A percentile compares a stretch with the other conserved stretches of the same genome.
These are phyloP conservation scores for Capillidium rhysosporum DNA, from an alignment of 371 early-diverging fungal genomes.

Conservation along the genomic window DNA sequence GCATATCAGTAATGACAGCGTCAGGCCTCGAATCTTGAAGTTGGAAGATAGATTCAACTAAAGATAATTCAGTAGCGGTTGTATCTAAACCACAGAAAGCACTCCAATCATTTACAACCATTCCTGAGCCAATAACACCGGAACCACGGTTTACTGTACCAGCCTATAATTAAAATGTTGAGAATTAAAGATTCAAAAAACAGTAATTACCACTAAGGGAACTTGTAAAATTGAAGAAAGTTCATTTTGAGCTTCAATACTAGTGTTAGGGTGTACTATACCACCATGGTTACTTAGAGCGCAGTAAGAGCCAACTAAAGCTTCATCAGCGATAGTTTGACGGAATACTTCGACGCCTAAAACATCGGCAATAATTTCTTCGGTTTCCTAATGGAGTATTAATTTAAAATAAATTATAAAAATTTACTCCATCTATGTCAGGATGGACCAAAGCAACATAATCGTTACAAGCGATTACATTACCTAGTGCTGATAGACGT, in stretches of 20 bases:
- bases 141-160: slow-evolving; percentile 99
- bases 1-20: slow-evolving; percentile 80
- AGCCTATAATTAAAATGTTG: slow-evolving; percentile 28
- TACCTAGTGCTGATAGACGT: slow-evolving; percentile 96
- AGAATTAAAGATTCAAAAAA: not conserved
- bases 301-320: slow-evolving; percentile 97
- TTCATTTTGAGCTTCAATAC: slow-evolving; percentile 96
- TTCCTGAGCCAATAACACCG: slow-evolving; percentile 94
- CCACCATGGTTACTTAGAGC: slow-evolving; percentile 98
- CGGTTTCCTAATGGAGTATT: slow-evolving; percentile 45
- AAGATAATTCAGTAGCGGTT: slow-evolving; percentile 94
- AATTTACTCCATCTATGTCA: slow-evolving; percentile 71
- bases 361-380: slow-evolving; percentile 96
- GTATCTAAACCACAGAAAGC: slow-evolving; percentile 97
- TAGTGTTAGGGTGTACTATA: slow-evolving; percentile 92
- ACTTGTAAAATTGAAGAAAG: slow-evolving; percentile 94
- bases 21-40: slow-evolving; percentile 77
- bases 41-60: slow-evolving; percentile 98
- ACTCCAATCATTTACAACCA: slow-evolving; percentile 98
- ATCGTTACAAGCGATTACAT: slow-evolving; percentile 99
- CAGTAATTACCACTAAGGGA: slow-evolving; percentile 54
- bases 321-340: slow-evolving; percentile 96
- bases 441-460: slow-evolving; percentile 98
- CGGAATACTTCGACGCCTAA: slow-evolving; percentile 97
- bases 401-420: slow-evolving; percentile 5